phyloP scores from a whole-genome alignment of 2,329 filamentous ascomycete species.

The Pestalotiopsis sp. region DNA sequence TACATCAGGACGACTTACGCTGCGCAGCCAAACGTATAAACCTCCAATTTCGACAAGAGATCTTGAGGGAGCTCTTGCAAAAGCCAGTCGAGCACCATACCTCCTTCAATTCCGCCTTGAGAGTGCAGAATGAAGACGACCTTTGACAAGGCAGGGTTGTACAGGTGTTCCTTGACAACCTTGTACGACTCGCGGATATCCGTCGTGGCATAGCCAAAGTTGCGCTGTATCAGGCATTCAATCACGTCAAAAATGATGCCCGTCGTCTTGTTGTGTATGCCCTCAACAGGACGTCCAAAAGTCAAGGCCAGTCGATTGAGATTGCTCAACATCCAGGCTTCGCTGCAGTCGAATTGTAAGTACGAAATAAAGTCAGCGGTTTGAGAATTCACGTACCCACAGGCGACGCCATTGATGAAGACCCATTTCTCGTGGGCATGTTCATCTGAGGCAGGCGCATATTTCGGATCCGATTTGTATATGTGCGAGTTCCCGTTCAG shows the following conservation, averaged over 20 bases:
- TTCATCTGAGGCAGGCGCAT: constrained; percentile 47
- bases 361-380: background rate
- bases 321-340: constrained; percentile 69
- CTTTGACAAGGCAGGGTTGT: constrained; percentile 62
- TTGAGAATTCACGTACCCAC: constrained; percentile 46
- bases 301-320: constrained; percentile 70
- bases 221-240: constrained; percentile 76
- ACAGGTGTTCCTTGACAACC: constrained; percentile 62
- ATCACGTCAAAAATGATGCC: constrained; percentile 76
- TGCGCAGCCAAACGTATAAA: constrained; percentile 77
- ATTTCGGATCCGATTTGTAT: constrained; percentile 54
- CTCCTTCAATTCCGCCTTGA: constrained; percentile 74
- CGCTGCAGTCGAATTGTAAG: constrained; percentile 32
- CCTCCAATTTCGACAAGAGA: constrained; percentile 67
- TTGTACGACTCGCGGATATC: constrained; percentile 65
- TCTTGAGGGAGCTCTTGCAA: constrained; percentile 69
- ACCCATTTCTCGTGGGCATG: constrained; percentile 72
- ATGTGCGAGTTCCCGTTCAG: constrained; percentile 52
- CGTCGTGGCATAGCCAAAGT: constrained; percentile 69
- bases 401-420: constrained; percentile 74
- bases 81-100: constrained; percentile 75
- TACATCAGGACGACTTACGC: constrained; percentile 35
- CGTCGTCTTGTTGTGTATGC: constrained; percentile 74
- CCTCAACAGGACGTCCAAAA: constrained; percentile 69
- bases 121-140: constrained; percentile 75